Evolutionary conservation across 2,329 filamentous ascomycete species (phyloP).

Genomic region (Fonsecaea erecta): DNA sequence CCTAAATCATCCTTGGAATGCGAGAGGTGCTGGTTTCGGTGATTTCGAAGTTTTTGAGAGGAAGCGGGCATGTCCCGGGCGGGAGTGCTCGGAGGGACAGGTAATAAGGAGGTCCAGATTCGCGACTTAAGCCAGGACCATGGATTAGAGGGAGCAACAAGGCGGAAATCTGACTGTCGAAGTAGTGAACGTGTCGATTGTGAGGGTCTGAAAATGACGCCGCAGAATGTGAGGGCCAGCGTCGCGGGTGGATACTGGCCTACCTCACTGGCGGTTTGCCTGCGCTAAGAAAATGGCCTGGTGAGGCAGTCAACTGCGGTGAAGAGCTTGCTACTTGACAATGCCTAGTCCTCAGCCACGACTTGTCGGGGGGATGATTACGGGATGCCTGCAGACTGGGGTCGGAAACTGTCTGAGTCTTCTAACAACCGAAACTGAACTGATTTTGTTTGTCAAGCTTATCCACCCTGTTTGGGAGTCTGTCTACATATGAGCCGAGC

Average conservation of each 20-base stretch:
- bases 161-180: conserved; percentile 10
- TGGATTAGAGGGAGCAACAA: conserved; percentile 19
- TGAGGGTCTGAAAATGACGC: conserved; percentile 28
- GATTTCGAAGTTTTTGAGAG: conserved; percentile 12
- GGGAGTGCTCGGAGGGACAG: conserved; percentile 40
- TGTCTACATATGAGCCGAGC: neutral
- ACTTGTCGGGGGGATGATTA: no score
- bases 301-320: neutral
- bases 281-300: conserved; percentile 8
- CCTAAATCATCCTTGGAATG: conserved; percentile 37
- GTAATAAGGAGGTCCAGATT: conserved; percentile 25
- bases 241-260: conserved; percentile 10
- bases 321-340: neutral
- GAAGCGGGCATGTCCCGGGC: conserved; percentile 45
- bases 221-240: conserved; percentile 11
- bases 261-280: conserved; percentile 16
- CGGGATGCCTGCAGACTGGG: neutral
- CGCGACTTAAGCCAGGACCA: conserved; percentile 31
- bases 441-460: neutral
- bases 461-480: neutral
- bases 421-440: neutral
- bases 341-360: neutral
- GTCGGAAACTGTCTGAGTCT: neutral
- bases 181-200: conserved; percentile 14
- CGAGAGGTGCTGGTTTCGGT: conserved; percentile 37